Evolutionary conservation across 2,329 filamentous ascomycete species (phyloP).

Genomic region (Aureobasidium sp.): DNA sequence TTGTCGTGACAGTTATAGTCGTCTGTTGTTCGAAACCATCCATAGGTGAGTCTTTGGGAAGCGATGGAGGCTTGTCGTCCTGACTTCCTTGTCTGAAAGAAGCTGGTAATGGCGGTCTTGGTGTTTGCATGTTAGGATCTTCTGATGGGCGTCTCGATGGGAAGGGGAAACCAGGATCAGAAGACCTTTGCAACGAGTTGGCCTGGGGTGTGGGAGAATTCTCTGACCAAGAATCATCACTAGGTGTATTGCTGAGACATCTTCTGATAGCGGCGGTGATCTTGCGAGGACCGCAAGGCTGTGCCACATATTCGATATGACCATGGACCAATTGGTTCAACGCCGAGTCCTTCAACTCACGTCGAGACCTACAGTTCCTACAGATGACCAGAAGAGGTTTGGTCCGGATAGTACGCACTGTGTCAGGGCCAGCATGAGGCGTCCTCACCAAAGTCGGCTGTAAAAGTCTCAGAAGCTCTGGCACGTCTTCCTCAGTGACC

Average conservation of each 20-base stretch:
- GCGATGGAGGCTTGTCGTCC: background rate
- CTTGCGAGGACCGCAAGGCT: constrained; percentile 16
- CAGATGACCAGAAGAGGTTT: constrained; percentile 16
- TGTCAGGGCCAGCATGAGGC: background rate
- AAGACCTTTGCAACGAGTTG: background rate
- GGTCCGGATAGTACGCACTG: background rate
- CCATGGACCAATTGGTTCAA: constrained; percentile 4
- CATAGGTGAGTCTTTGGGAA: constrained; percentile 6
- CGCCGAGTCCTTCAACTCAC: background rate
- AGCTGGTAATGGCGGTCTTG: background rate
- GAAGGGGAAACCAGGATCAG: background rate
- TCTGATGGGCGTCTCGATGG: background rate
- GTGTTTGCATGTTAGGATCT: background rate
- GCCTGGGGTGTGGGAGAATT: background rate
- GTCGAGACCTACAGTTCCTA: constrained; percentile 6
- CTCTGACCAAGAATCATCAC: background rate
- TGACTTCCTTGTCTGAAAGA: background rate
- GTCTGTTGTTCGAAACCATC: background rate
- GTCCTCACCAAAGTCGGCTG: background rate
- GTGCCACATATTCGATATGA: constrained; percentile 13
- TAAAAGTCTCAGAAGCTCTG: background rate
- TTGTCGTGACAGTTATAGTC: background rate
- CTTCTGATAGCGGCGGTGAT: constrained; percentile 8
- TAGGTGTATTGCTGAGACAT: constrained; percentile 1
- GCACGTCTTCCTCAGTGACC: constrained; percentile 2